Conservation (phyloP, 805 yeast genomes). For the Teunomyces lycoperdinae region DNA sequence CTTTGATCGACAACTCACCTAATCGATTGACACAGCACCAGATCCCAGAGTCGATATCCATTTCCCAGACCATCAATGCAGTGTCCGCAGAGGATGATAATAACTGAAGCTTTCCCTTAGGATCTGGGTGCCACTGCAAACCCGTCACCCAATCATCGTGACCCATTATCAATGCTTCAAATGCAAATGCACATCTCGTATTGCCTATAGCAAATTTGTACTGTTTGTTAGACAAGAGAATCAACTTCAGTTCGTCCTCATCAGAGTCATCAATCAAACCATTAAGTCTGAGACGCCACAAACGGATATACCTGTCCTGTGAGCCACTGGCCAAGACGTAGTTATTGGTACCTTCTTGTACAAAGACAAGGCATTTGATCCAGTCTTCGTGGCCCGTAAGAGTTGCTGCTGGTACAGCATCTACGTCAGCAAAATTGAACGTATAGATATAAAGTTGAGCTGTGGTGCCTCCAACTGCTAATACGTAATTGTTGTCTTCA, state of each 20-base stretch:
- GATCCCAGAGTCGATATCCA: constrained; percentile 79
- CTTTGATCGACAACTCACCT: constrained; percentile 92
- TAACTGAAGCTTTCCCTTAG: constrained; percentile 45
- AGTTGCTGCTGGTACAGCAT: constrained; percentile 44
- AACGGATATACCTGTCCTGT: constrained; percentile 86
- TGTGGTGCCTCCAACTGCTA: constrained; percentile 76
- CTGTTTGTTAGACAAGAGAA: constrained; percentile 67
- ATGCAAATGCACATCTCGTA: constrained; percentile 56
- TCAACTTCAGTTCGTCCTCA: constrained; percentile 51
- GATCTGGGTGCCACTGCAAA: constrained; percentile 70
- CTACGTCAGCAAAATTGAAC: constrained; percentile 23
- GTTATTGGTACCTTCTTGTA: constrained; percentile 45
- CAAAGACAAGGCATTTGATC: constrained; percentile 74
- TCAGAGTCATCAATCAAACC: constrained; percentile 55
- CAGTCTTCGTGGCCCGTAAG: constrained; percentile 95
- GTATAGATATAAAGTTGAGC: constrained; percentile 53
- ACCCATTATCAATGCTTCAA: constrained; percentile 94
- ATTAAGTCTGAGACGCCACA: constrained; percentile 74
- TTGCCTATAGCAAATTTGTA: constrained; percentile 49
- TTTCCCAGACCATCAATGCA: constrained; percentile 90
- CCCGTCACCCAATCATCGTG: constrained; percentile 98
- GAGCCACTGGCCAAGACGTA: constrained; percentile 83
- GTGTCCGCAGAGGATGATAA: constrained; percentile 92
- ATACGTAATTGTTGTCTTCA: constrained; percentile 35
- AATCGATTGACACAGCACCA: constrained; percentile 81